Evolutionary conservation across 2,329 filamentous ascomycete genomes (phyloP), one percentile per base, ranked within the genome.

Genomic region (Penicillium sp.): DNA sequence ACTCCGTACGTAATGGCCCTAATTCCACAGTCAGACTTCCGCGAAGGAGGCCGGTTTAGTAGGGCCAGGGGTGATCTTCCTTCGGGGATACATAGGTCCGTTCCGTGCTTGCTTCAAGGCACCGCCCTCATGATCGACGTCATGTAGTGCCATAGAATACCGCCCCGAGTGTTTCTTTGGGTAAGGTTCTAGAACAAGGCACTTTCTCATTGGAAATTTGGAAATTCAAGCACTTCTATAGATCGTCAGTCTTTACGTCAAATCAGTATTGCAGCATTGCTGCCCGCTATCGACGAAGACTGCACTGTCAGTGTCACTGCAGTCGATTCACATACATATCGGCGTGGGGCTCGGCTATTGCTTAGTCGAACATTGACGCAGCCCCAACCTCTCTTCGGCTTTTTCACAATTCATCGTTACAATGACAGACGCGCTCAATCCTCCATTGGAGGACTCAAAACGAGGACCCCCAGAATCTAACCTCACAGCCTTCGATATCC

Each of bases 341-440:
- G 31, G 48, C 31, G 52, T 53, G 57, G 52, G 52, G 56, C 49
- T 49, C 31, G 22, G 47, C 42, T 16, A 38, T 50, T 46, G 33
- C 44, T 46, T 37, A 46, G 42, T 45, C 39, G 35, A 53, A 50
- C 36, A 40, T 38, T n/a, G 31, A 44, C 27, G 35, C 28, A 40
- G 42, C 39, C 19, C 27, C 19, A 41, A 10, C 18, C 14, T 31
- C 12, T 36, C 36, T 41, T 37, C 29, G 13, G 31, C 33, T 38
- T 16, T 16, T 13, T 11, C 6, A 22, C 30, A 25, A 25, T n/a
- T 18, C 16, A n/a, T 29, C 4, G 6, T 9, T 9, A 53, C 49
- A 25, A 67, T 65, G 60, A 53, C 61, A 13, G 65, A 65, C 18
- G 52, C 49, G 4, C 49, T 71, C 19, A 52, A 60, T 7, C 58